These are phyloP conservation scores for Saccharomyces hybrid DNA, from an alignment of 1,139 yeast species.

Conservation along the genomic window DNA sequence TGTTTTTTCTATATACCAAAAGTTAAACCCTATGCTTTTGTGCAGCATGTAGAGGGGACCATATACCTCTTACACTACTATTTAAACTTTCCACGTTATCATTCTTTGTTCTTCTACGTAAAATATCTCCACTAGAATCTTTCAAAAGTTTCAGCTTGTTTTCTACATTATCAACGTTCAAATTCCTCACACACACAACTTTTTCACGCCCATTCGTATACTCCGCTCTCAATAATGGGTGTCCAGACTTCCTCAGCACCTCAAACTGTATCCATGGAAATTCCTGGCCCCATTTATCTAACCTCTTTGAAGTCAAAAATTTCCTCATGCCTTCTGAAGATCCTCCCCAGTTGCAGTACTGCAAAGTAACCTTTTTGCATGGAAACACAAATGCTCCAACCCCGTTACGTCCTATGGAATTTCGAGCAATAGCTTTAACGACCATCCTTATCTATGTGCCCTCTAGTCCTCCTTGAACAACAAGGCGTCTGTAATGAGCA, in stretches of 20 bases:
- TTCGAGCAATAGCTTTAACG: slow-evolving; percentile 42
- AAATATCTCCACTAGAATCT: slow-evolving; percentile 53
- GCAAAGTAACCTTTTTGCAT: slow-evolving; percentile 63
- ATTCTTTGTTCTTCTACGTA: slow-evolving; percentile 52
- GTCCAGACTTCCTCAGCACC: slow-evolving; percentile 65
- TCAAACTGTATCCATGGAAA: slow-evolving; percentile 68
- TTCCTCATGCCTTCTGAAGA: slow-evolving; percentile 75
- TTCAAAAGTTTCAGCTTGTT: slow-evolving; percentile 48
- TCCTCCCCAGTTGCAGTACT: slow-evolving; percentile 94
- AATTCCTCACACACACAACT: slow-evolving; percentile 57
- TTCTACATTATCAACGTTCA: slow-evolving; percentile 45
- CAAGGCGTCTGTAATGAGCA: not conserved
- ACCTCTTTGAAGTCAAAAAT: slow-evolving; percentile 48
- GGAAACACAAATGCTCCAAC: slow-evolving; percentile 60
- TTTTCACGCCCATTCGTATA: slow-evolving; percentile 45
- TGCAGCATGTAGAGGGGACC: slow-evolving; percentile 91
- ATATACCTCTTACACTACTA: slow-evolving; percentile 86
- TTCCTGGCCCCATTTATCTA: slow-evolving; percentile 49
- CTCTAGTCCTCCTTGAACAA: too few relatives aligned
- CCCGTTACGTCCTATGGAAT: slow-evolving; percentile 66
- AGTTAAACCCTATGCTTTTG: slow-evolving; percentile 57
- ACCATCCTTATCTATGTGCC: slow-evolving; percentile 25
- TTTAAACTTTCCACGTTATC: slow-evolving; percentile 75
- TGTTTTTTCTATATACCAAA: not conserved
- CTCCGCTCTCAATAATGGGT: slow-evolving; percentile 69